Evolutionary conservation across 1,284 basidiomycete species (phyloP), one percentile per base, ranked within the genome.

Genomic region (Melampsora americana): DNA sequence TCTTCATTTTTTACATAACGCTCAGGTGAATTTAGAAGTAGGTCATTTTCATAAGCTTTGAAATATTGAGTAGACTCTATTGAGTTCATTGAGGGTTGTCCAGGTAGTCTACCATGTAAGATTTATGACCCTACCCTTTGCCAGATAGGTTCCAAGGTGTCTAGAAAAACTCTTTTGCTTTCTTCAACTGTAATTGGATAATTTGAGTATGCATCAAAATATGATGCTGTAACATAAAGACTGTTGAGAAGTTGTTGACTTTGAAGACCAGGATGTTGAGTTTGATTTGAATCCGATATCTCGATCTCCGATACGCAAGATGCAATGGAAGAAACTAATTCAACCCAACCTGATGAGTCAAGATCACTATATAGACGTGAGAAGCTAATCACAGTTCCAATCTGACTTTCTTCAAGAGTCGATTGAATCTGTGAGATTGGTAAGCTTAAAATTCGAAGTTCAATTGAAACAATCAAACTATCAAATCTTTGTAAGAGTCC

Each of bases 101-200:
- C 62, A 66, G 71, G 71, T 16, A 74, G 71, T 32, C 64, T 53
- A 6, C 71, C 71, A 53, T 74, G 53, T 7, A 66, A 0, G 12
- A 74, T 74, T 64, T 64, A 74, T 30, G 66, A 50, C 5, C 71
- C 71, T 3, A 74, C 42, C 64, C 64, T 66, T 2, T 9, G 56
- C 71, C 71, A 74, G 23, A 74, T 39, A 18, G 71, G 71, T 14
- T 42, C 71, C 46, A 50, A 66, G n/a, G 64, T 56, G 5, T 56
- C 20, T 28, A 74, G 44, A 32, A 72, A 72, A 9, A 72, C 53
- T 32, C 18, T 30, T 26, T 72, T 72, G 39, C 62, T 65, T 50
- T 32, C 23, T 53, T 72, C 46, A 42, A 65, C 61, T 50, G 61
- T 48, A 56, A 18, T 11, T 44, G 46, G 32, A 16, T 44, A 72